A percentile compares a stretch with the other conserved stretches of the same genome.
phyloP scores from a whole-genome alignment of 2,329 filamentous ascomycete species.

The Aspergillus oerlinghausenensis region DNA sequence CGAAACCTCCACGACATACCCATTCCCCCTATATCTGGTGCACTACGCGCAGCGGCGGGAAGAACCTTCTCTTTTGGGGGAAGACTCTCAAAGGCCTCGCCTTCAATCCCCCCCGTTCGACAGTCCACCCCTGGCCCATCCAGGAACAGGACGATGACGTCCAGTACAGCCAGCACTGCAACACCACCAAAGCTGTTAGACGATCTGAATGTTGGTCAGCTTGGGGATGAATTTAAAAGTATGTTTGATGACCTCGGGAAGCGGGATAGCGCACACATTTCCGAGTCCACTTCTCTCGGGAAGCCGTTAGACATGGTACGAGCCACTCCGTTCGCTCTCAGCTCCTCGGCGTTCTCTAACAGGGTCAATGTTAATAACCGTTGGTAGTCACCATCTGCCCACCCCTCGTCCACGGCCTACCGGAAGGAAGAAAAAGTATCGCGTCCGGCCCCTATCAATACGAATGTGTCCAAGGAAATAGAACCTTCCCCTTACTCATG shows the following conservation, averaged over 20 bases:
- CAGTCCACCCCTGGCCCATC: constrained; percentile 21
- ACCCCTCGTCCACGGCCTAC: constrained; percentile 13
- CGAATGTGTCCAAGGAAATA: constrained; percentile 40
- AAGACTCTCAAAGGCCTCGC: constrained; percentile 32
- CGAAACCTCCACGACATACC: constrained; percentile 40
- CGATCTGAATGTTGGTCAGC: constrained; percentile 37
- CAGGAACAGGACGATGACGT: constrained; percentile 47
- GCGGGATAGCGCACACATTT: constrained; percentile 18
- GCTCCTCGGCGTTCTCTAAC: background rate
- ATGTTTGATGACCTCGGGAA: constrained; percentile 49
- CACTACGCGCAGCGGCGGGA: constrained; percentile 45
- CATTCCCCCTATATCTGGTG: constrained; percentile 38
- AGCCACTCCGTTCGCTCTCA: background rate
- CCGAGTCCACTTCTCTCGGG: constrained; percentile 21
- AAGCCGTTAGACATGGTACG: constrained; percentile 20
- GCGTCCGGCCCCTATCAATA: constrained; percentile 41
- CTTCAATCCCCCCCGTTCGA: constrained; percentile 18
- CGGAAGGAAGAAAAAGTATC: constrained; percentile 22
- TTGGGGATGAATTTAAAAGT: constrained; percentile 46
- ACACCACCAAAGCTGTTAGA: constrained; percentile 50
- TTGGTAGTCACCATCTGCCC: constrained; percentile 21
- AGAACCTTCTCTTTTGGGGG: constrained; percentile 53
- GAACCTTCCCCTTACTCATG: constrained; percentile 50
- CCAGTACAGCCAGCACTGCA: constrained; percentile 49
- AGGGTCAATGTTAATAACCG: constrained; percentile 15